Base-by-base conservation (phyloP, 257 asterid species). In the Voacanga thouarsii region DNA sequence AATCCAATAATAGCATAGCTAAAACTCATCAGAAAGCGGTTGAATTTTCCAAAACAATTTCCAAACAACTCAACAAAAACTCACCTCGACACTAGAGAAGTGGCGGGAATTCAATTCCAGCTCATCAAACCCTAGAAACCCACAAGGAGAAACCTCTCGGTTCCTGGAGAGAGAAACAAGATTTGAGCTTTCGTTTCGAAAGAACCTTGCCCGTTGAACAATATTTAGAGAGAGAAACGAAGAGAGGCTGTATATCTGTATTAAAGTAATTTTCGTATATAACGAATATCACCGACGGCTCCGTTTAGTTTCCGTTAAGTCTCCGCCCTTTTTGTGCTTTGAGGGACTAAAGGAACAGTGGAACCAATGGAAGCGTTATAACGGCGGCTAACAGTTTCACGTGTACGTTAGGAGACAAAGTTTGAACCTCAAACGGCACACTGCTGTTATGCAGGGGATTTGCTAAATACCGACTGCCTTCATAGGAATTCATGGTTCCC, bases 361-460 rank as follows among this genome's bases (percentile, higher is more conserved):
- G 66, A 73, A n/a, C 59, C 11, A 49, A 39, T 4, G 70, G 79
- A 77, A 53, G 5, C 41, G 56, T 61, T 55, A 21, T 78, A 78
- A 90, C 93, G 90, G 82, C 85, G 79, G 68, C 76, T 85, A 80
- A 85, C 89, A 83, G 87, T 73, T 82, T 79, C 84, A 66, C 89
- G 89, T 84, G 91, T 82, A 90, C 88, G 94, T 89, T 89, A 85
- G 86, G 82, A 56, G 83, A 79, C 82, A 81, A 84, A 88, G 92
- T 92, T 94, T 92, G 92, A 94, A 94, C 94, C 89, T 89, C 93
- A 89, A 94, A 94, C 98, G 97, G 97, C 96, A 89, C 88, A 82
- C 73, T 69, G 76, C 81, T 63, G 80, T 75, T 60, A 75, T 66
- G 56, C 65, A 67, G 81, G 79, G 78, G 33, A 12, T 71, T 75